Base-by-base conservation (phyloP, 1,284 basidiomycete genomes). In the Pseudozyma pruni region DNA sequence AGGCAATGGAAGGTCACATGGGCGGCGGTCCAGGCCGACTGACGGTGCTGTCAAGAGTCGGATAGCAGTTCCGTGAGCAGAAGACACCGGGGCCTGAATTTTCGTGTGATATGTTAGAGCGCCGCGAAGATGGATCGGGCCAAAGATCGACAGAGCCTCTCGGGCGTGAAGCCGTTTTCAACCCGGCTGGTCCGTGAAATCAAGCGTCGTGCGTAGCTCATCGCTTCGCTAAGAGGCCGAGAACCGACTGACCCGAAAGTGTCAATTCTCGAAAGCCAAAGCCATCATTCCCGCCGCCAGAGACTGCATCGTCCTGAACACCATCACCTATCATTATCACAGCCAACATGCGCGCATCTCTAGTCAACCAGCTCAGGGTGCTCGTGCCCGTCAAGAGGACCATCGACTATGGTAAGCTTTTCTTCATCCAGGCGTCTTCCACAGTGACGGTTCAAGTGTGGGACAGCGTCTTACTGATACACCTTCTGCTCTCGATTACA, bases 341-440 rank as follows among this genome's bases (percentile, higher is more conserved):
- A 42, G 22, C 25, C 22, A 52, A 49, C 19, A 79, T 81, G 76
- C 78, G 78, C 33, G 72, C 79, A 49, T 68, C 78, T 37, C 76
- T 77, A 62, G 73, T 80, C 46, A 76, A 77, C 70, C 73, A 78
- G 62, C 74, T 81, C 31, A 62, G 79, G 46, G 76, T 81, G 55
- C 70, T 80, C 32, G 80, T 82, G 29, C 79, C 80, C 48, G 71
- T 82, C 73, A 82, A 82, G 78, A 75, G 80, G 52, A 80, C 79
- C 17, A 80, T 82, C 52, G 80, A 82, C 67, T 82, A 82, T 68
- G 78, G 73, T 75, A 40, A 46, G 75, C 16, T 59, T 23, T 19
- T 16, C 16, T 1, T 29, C 25, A 5, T 11, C 22, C 3, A 5
- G n/a, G n/a, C n/a, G n/a, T n/a, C n/a, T n/a, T n/a, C n/a, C n/a